phyloP scores from a whole-genome alignment of 495 filamentous ascomycete genomes.

The Tetracladium setigerum region DNA sequence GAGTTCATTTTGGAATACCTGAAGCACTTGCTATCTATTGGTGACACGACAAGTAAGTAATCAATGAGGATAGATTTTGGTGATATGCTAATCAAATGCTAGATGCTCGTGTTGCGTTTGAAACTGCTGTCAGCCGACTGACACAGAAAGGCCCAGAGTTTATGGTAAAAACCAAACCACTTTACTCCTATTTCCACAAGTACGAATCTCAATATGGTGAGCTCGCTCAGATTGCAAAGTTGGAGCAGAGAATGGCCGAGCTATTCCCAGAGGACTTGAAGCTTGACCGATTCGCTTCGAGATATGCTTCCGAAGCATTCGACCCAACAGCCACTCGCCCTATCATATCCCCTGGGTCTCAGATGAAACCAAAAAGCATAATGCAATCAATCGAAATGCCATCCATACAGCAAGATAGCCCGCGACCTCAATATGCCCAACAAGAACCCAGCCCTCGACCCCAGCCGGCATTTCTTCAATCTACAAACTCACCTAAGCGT shows the following conservation, averaged over 20 bases:
- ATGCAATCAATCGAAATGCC: constrained; percentile 42
- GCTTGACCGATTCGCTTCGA: constrained; percentile 63
- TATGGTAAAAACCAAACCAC: constrained; percentile 66
- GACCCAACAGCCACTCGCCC: constrained; percentile 71
- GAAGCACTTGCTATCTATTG: constrained; percentile 84
- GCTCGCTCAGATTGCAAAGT: constrained; percentile 73
- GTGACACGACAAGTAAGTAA: constrained; percentile 84
- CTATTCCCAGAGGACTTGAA: constrained; percentile 82
- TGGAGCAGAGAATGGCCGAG: constrained; percentile 88
- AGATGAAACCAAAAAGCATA: constrained; percentile 57
- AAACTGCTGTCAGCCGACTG: constrained; percentile 77
- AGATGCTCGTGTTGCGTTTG: constrained; percentile 94
- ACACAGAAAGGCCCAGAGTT: constrained; percentile 64
- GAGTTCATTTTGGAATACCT: constrained; percentile 87
- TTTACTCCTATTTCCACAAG: constrained; percentile 85
- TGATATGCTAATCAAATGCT: constrained; percentile 5
- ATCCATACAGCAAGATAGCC: constrained; percentile 45
- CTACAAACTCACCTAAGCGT: constrained; percentile 71
- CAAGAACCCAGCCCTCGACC: constrained; percentile 34
- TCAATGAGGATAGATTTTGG: not conserved
- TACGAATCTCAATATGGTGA: constrained; percentile 95
- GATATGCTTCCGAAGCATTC: constrained; percentile 60
- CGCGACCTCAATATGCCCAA: constrained; percentile 27
- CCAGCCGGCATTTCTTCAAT: constrained; percentile 38
- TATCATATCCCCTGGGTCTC: constrained; percentile 72